Base-by-base conservation (phyloP, 371 early-diverging fungal genomes). In the Blastocladiella emersonii region DNA sequence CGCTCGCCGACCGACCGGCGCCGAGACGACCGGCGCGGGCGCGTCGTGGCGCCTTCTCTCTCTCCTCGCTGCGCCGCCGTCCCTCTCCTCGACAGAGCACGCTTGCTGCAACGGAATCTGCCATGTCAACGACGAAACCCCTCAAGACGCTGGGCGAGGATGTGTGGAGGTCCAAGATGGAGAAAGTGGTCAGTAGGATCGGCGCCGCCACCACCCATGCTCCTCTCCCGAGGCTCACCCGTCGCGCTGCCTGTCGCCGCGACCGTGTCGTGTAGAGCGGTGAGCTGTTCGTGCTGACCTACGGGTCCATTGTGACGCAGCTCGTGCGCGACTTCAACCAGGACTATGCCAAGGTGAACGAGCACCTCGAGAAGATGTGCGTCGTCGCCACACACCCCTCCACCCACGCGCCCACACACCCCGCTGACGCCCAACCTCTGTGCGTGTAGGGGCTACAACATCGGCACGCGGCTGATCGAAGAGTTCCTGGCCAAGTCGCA, bases 251-350 rank as follows among this genome's bases (percentile, higher is more conserved):
- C 12, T 36, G 12, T 30, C n/a, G 17, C 13, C 7, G 8, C 41
- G 7, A 13, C n/a, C 27, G 12, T n/a, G 30, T 6, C n/a, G 19
- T 13, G 32, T 63, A 85, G 83, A 94, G 88, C 69, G 91, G 90
- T 5, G 98, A 98, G 73, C 86, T 98, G n/a, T 98, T 98, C 67
- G 88, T 90, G 5, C 76, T 98, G 62, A 98, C 98, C 57, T 98
- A 98, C 73, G 98, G 98, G 23, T 90, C 98, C 5, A 78, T 98
- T 30, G 98, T 98, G 1, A 88, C 88, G 35, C 97, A 96, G 65
- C 81, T 98, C 8, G 81, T 93, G 56, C 90, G 92, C 69, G 98
- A 98, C 76, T 90, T 87, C 69, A 13, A 30, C 15, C 93, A 95
- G 65, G 91, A 94, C 74, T 93, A 90, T 63, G 66, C 68, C 49